Evolutionary conservation across 140 eudicot genomes (phyloP).

Genomic region (Cichorium intybus): DNA sequence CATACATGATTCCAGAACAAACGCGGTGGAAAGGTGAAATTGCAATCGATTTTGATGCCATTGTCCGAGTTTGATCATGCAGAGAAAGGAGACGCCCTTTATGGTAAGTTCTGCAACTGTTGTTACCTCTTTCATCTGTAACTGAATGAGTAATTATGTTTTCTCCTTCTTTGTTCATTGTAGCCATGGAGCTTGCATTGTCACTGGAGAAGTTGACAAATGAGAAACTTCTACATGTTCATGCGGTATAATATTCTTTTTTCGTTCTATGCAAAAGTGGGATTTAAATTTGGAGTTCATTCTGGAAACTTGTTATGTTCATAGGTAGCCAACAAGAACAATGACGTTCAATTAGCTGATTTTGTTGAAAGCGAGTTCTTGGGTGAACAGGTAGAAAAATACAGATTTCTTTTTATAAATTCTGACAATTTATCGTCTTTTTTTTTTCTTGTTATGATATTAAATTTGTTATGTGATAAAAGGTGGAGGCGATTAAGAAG

Average conservation of each 20-base stretch:
- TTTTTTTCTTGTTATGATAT: background rate
- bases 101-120: constrained; percentile 60
- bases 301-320: too few species aligned
- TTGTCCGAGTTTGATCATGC: constrained; percentile 83
- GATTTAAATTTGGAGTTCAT: too few species aligned
- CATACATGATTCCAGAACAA: constrained; percentile 52
- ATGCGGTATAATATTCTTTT: constrained; percentile 46
- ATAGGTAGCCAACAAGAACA: constrained; percentile 73
- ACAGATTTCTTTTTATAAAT: background rate
- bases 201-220: constrained; percentile 90
- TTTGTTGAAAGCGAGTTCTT: constrained; percentile 84
- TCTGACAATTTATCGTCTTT: background rate
- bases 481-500: constrained; percentile 96
- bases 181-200: constrained; percentile 94
- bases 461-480: constrained; percentile 1
- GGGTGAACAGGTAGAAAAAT: constrained; percentile 66
- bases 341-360: constrained; percentile 86
- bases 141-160: background rate
- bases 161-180: constrained; percentile 1
- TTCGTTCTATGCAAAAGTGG: background rate
- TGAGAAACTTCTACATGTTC: constrained; percentile 87
- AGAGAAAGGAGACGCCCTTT: constrained; percentile 92
- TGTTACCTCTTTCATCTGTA: too few species aligned
- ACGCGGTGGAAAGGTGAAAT: constrained; percentile 90
- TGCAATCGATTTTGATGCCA: constrained; percentile 81